Evolutionary conservation across 1,139 yeast genomes (phyloP).

Genomic region (Candida tropicalis): DNA sequence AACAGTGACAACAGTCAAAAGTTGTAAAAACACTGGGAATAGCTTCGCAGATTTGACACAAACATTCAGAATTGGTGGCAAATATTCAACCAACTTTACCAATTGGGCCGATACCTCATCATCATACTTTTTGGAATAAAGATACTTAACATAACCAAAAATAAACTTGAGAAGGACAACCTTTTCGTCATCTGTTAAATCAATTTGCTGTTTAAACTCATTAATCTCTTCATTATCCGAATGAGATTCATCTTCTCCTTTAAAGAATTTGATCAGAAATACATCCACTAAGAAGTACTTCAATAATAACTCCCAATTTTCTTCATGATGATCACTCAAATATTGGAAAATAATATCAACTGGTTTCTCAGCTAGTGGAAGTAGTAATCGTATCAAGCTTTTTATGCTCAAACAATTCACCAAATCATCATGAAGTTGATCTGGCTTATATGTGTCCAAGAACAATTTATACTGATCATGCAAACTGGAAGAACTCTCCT

Average conservation of each 20-base stretch:
- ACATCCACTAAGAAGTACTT: constrained; percentile 46
- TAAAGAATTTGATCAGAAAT: constrained; percentile 31
- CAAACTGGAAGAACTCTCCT: constrained; percentile 18
- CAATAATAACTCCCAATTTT: constrained; percentile 38
- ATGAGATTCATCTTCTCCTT: constrained; percentile 13
- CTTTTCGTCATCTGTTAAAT: constrained; percentile 24
- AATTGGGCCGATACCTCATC: constrained; percentile 22
- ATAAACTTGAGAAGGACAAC: constrained; percentile 28
- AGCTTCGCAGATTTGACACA: constrained; percentile 24
- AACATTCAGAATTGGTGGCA: constrained; percentile 25
- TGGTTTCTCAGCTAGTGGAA: constrained; percentile 6
- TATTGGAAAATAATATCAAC: constrained; percentile 8
- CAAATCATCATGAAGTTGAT: constrained; percentile 26
- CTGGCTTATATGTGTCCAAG: constrained; percentile 23
- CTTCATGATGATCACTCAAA: constrained; percentile 20
- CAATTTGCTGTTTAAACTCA: constrained; percentile 26
- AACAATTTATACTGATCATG: constrained; percentile 26
- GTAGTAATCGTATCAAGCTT: constrained; percentile 29
- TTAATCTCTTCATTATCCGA: constrained; percentile 20
- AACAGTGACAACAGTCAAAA: constrained; percentile 33
- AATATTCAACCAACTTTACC: constrained; percentile 24
- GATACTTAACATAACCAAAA: constrained; percentile 25
- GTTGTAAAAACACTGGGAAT: constrained; percentile 26
- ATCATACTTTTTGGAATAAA: constrained; percentile 19
- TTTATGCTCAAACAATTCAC: constrained; percentile 39